Percentiles rank a stretch among this genome's conserved stretches.
Evolutionary conservation across 768 basidiomycete species (phyloP).

Genomic region (Suillus placidus): DNA sequence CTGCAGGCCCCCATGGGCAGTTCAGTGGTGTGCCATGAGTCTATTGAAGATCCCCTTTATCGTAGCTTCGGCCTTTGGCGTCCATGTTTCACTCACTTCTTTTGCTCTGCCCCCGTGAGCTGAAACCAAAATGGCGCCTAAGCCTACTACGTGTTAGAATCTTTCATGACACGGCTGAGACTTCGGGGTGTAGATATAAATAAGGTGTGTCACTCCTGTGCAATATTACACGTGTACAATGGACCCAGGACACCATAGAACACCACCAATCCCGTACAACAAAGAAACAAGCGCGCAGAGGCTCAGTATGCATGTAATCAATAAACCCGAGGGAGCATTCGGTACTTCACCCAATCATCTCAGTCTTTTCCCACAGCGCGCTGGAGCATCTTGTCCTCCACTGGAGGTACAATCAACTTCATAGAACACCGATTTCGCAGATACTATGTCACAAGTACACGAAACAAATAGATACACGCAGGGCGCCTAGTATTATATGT

Average conservation of each 20-base stretch:
- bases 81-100: too few relatives aligned
- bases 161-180: not conserved
- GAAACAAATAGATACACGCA: too few relatives aligned
- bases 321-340: not conserved
- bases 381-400: conserved; percentile 15
- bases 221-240: not conserved
- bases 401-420: not conserved
- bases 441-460: too few relatives aligned
- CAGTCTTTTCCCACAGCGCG: conserved; percentile 15
- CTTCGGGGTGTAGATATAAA: not conserved
- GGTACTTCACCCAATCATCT: not conserved
- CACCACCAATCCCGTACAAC: not conserved
- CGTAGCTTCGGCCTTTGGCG: too few relatives aligned
- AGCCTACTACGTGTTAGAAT: too few relatives aligned
- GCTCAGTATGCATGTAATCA: not conserved
- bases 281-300: not conserved
- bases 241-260: not conserved
- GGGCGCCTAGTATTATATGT: too few relatives aligned
- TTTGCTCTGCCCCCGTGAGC: too few relatives aligned
- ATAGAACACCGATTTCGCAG: too few relatives aligned
- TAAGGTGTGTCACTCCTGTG: not conserved
- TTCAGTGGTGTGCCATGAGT: too few relatives aligned
- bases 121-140: too few relatives aligned
- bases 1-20: too few relatives aligned
- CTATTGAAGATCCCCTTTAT: too few relatives aligned